Conservation (phyloP, 73 alveolate species). For the Paramecium primaurelia region DNA sequence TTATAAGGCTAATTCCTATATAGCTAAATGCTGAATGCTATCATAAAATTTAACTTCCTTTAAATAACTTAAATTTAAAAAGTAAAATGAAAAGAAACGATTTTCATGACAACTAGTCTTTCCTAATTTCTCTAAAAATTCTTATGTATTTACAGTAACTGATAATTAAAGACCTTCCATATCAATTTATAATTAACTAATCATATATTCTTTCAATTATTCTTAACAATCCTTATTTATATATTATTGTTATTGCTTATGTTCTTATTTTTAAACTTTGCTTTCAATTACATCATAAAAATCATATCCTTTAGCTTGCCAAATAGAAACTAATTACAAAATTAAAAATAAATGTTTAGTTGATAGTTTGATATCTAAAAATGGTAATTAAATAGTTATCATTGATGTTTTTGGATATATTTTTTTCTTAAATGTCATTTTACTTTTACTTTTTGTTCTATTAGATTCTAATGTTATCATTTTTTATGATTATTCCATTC, state of each 20-base stretch:
- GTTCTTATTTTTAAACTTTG: not conserved
- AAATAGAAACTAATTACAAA: not conserved
- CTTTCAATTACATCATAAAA: constrained; percentile 31
- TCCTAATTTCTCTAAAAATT: not conserved
- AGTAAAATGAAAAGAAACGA: not conserved
- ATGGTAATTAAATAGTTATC: not conserved
- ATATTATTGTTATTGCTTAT: not conserved
- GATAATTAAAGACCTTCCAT: constrained; percentile 9
- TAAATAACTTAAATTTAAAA: not conserved
- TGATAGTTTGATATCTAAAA: constrained; percentile 14
- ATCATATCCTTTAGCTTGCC: constrained; percentile 46
- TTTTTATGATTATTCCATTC: constrained; percentile 27
- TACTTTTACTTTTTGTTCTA: not conserved
- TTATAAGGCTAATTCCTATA: not conserved
- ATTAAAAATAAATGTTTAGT: constrained; percentile 10
- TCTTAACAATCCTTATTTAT: not conserved
- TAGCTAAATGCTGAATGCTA: not conserved
- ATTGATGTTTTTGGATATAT: constrained; percentile 18
- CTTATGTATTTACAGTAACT: constrained; percentile 23
- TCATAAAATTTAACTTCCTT: not conserved
- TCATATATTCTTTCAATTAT: not conserved
- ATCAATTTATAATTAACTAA: not conserved
- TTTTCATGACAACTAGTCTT: not conserved
- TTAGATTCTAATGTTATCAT: not conserved
- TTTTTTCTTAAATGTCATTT: not conserved